These are phyloP conservation scores for Tulasnella sp. DNA, from an alignment of 768 basidiomycete species.

Conservation along the genomic window DNA sequence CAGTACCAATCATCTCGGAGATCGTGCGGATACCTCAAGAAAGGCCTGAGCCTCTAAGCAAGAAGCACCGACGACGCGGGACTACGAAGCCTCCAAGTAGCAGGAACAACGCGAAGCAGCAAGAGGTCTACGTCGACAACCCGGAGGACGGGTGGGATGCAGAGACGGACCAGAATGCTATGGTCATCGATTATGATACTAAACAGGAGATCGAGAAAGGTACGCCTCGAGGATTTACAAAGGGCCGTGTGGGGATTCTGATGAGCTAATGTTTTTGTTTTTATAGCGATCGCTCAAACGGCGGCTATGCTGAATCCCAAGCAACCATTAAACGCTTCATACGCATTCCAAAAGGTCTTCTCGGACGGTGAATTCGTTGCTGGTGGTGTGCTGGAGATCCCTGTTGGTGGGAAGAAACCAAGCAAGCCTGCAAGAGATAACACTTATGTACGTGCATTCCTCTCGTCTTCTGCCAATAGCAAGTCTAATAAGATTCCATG, in stretches of 20 bases:
- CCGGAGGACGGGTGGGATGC: slow-evolving; percentile 79
- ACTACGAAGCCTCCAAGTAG: slow-evolving; percentile 40
- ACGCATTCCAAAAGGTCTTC: slow-evolving; percentile 89
- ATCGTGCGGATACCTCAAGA: slow-evolving; percentile 52
- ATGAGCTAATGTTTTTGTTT: neutral
- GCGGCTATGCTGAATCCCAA: slow-evolving; percentile 61
- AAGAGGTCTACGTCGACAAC: slow-evolving; percentile 32
- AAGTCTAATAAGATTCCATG: neutral
- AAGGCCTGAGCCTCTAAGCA: slow-evolving; percentile 48
- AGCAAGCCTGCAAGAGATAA: slow-evolving; percentile 90
- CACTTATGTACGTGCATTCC: slow-evolving; percentile 64
- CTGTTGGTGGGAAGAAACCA: slow-evolving; percentile 74
- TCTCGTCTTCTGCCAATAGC: neutral
- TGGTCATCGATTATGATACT: slow-evolving; percentile 64
- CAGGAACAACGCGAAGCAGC: slow-evolving; percentile 33
- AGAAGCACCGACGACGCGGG: slow-evolving; percentile 40
- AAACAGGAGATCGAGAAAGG: slow-evolving; percentile 64
- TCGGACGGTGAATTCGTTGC: slow-evolving; percentile 89
- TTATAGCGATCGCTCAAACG: slow-evolving; percentile 74
- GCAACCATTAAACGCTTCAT: slow-evolving; percentile 58
- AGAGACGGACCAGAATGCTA: slow-evolving; percentile 60
- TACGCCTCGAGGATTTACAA: slow-evolving; percentile 42
- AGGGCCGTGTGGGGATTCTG: neutral
- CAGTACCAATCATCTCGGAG: slow-evolving; percentile 28
- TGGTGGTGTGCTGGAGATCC: slow-evolving; percentile 80